Evolutionary conservation across 306 rosid genomes (phyloP), one percentile per base, ranked within the genome.

Genomic region (Sesbania bispinosa): DNA sequence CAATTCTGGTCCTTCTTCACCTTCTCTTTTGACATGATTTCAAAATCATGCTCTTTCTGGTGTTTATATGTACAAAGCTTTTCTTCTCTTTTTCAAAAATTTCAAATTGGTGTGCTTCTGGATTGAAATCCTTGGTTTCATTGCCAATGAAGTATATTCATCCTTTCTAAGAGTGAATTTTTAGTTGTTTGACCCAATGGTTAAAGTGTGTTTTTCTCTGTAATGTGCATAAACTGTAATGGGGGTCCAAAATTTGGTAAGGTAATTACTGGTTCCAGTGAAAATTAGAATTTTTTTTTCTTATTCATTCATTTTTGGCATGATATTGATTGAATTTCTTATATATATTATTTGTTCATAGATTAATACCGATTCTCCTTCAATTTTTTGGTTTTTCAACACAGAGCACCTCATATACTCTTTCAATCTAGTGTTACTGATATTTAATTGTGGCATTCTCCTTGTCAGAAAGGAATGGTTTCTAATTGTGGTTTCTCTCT

Each of bases 201-300:
- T 58, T 69, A 2, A 35, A 13, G 11, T 33, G 4, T 32, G 2
- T 32, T 68, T 38, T 46, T 58, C 20, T 57, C 32, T 30, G 60
- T 13, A 78, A 69, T 78, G 54, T 41, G 71, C 23, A 6, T 30
- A 30, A 59, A 62, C 26, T 54, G 4, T 47, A 69, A 54, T 62
- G 71, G 66, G 39, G 24, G 63, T 69, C 67, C 52, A 23, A 76
- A 30, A 24, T 70, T 67, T 77, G 62, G 29, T n/a, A 64, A 14
- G 67, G 21, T 55, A 38, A 52, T 47, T 26, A 21, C 39, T 58
- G 57, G 42, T 46, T 82, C 38, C 19, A 32, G 30, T 51, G 64
- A 60, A 32, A 73, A 63, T 68, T 68, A 64, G 0, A 6, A 61
- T n/a, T n/a, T 6, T 5, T 53, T 8, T 33, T 14, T 53, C 62